These are phyloP conservation scores for Lentinula raphanica DNA, from an alignment of 768 basidiomycete species.

Conservation along the genomic window DNA sequence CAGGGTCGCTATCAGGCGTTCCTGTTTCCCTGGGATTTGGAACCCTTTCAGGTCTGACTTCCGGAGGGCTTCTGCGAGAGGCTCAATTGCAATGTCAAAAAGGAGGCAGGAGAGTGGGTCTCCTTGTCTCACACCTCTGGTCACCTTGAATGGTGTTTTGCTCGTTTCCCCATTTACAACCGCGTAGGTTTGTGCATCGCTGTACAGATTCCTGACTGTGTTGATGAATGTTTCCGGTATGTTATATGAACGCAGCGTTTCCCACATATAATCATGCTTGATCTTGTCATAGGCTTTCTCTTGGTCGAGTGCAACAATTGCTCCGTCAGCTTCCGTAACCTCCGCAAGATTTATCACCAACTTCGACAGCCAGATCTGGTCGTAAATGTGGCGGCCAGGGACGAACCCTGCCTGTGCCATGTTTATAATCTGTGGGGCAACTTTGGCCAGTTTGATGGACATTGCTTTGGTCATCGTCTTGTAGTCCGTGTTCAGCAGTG, in stretches of 20 bases:
- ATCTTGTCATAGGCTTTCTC: too few relatives aligned
- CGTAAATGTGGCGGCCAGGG: too few relatives aligned
- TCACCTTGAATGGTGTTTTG: conserved; percentile 12
- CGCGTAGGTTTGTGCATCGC: conserved; percentile 11
- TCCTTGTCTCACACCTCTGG: conserved; percentile 23
- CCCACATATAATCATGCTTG: not conserved
- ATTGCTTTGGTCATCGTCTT: conserved; percentile 19
- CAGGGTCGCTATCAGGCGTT: conserved; percentile 7
- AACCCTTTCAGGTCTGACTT: conserved; percentile 13
- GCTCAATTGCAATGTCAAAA: too few relatives aligned
- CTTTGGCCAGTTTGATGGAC: conserved; percentile 2
- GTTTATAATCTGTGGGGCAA: conserved; percentile 11
- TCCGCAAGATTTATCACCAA: too few relatives aligned
- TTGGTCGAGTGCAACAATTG: too few relatives aligned
- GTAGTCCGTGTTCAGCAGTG: conserved; percentile 25
- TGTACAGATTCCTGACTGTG: conserved; percentile 2
- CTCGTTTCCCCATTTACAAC: conserved; percentile 20
- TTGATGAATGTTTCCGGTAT: not conserved
- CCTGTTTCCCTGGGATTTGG: conserved; percentile 4
- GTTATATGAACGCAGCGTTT: not conserved
- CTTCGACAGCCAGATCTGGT: too few relatives aligned
- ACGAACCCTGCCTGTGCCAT: too few relatives aligned
- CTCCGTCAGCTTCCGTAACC: too few relatives aligned
- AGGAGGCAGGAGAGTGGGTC: conserved; percentile 27
- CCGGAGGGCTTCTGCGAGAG: conserved; percentile 14